Percentiles rank a stretch among this genome's conserved stretches.
These are phyloP conservation scores for Geosiphon pyriformis DNA, from an alignment of 192 early-diverging fungal genomes.

Conservation along the genomic window DNA sequence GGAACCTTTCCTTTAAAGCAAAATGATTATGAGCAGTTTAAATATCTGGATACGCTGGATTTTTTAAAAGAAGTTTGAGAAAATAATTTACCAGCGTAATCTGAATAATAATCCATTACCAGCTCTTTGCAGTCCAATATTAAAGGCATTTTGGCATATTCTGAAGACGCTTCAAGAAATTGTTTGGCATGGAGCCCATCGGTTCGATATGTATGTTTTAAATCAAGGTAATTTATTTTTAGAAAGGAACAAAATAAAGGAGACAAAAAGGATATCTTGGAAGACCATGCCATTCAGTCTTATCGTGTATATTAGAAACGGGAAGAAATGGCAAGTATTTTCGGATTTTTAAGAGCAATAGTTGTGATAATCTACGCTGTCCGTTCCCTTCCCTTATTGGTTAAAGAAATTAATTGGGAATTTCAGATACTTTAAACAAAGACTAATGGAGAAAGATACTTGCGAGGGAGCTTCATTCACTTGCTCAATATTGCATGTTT, in stretches of 20 bases:
- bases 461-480: not conserved
- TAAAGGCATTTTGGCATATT: conserved; percentile 64
- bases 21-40: not conserved
- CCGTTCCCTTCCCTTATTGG: not conserved
- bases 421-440: not conserved
- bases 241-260: not conserved
- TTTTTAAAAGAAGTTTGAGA: not conserved
- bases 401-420: not conserved
- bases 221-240: conserved; percentile 32
- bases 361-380: no score
- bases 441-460: not conserved
- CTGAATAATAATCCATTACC: conserved; percentile 57
- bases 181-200: not conserved
- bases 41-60: not conserved
- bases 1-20: conserved; percentile 43
- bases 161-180: conserved; percentile 26
- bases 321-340: conserved; percentile 7
- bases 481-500: not conserved
- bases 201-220: conserved; percentile 28
- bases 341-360: not conserved
- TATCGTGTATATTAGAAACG: conserved; percentile 16
- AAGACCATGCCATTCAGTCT: conserved; percentile 54
- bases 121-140: conserved; percentile 53
- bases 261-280: conserved; percentile 41
- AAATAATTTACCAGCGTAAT: conserved; percentile 50